A percentile compares a stretch with the other conserved stretches of the same genome.
phyloP scores from a whole-genome alignment of 306 rosid genomes.

The Calophaca sinica region DNA sequence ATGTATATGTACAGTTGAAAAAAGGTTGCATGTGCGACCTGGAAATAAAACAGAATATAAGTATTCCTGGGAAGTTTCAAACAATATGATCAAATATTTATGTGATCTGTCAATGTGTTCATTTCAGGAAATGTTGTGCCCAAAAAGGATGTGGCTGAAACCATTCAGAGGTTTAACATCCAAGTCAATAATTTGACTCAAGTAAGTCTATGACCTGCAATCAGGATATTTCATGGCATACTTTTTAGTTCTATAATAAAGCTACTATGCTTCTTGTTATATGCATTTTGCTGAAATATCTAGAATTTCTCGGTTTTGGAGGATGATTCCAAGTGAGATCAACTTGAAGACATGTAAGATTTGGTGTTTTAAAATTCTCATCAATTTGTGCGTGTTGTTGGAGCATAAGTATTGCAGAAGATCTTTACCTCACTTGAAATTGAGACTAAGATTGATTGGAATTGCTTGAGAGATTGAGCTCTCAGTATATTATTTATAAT shows the following conservation, averaged over 20 bases:
- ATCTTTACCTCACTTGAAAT: not conserved
- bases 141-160: constrained; percentile 72
- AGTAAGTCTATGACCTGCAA: constrained; percentile 53
- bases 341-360: no score
- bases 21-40: constrained; percentile 19
- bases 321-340: no score
- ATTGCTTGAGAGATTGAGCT: no score
- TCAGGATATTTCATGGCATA: constrained; percentile 30
- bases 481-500: no score
- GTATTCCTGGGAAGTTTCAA: constrained; percentile 4
- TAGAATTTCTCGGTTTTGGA: no score
- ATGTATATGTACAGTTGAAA: not conserved
- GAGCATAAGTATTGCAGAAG: no score
- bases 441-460: no score
- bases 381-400: no score
- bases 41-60: not conserved
- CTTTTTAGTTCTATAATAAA: no score
- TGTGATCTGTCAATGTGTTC: constrained; percentile 44
- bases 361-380: no score
- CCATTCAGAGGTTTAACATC: constrained; percentile 82
- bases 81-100: not conserved
- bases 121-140: constrained; percentile 81
- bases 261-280: no score
- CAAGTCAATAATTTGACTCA: constrained; percentile 98
- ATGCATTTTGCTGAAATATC: no score